Evolutionary conservation across 768 basidiomycete species (phyloP).

Genomic region (Hortiboletus campestris): DNA sequence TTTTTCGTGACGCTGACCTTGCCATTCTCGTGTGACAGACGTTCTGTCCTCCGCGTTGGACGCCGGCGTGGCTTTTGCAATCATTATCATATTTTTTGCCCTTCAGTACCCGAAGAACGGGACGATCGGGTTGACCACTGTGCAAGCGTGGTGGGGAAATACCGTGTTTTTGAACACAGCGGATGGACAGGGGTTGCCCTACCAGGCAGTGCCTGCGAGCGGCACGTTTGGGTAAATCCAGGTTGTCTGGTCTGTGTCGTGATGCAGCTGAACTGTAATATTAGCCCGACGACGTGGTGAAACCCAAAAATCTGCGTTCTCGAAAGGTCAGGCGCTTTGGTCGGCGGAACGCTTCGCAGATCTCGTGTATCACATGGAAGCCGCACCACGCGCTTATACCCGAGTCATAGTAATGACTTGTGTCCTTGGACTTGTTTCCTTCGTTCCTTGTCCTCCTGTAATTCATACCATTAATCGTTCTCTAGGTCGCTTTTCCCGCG

Average conservation of each 20-base stretch:
- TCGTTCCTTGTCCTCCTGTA: too few relatives aligned
- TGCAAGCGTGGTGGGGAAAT: constrained; percentile 74
- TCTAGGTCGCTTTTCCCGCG: too few relatives aligned
- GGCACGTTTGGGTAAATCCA: constrained; percentile 28
- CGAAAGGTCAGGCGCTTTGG: too few relatives aligned
- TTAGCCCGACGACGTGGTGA: constrained; percentile 14
- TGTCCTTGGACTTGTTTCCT: too few relatives aligned
- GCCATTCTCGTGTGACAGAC: constrained; percentile 29
- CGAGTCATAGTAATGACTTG: too few relatives aligned
- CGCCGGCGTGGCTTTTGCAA: constrained; percentile 59
- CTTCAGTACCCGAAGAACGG: constrained; percentile 64
- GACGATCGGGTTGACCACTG: constrained; percentile 47
- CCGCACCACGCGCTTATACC: too few relatives aligned
- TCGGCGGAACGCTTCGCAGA: too few relatives aligned
- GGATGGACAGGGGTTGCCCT: constrained; percentile 8
- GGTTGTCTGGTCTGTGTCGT: neutral
- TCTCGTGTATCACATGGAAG: too few relatives aligned
- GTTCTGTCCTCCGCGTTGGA: constrained; percentile 70
- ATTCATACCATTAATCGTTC: too few relatives aligned
- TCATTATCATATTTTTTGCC: constrained; percentile 54
- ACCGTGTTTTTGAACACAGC: constrained; percentile 30
- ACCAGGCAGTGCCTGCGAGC: constrained; percentile 7
- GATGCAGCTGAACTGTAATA: neutral
- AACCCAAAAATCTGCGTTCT: too few relatives aligned
- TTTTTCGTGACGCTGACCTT: constrained; percentile 15